A percentile compares a stretch with the other conserved stretches of the same genome.
phyloP scores from a whole-genome alignment of 257 asterid species.

The Solanum arcanum region DNA sequence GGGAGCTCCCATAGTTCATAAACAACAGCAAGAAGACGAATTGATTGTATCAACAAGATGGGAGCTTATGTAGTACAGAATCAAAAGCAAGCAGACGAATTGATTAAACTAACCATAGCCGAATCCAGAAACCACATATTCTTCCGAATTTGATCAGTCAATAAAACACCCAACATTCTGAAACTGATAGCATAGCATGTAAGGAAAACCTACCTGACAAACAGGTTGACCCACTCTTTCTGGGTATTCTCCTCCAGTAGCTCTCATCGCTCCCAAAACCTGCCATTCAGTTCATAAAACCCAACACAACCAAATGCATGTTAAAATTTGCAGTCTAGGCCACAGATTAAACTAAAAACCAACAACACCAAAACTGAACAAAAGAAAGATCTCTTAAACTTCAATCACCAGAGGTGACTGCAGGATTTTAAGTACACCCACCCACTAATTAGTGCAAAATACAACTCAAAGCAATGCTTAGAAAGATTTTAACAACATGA shows the following conservation, averaged over 20 bases:
- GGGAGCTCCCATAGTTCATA: neutral
- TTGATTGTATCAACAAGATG: neutral
- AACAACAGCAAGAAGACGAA: conserved; percentile 11
- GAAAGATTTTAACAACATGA: neutral
- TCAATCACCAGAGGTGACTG: neutral
- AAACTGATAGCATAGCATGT: neutral
- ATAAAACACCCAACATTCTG: neutral
- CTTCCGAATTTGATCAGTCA: neutral
- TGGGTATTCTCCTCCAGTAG: conserved; percentile 60
- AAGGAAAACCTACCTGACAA: conserved; percentile 50
- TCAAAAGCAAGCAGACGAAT: neutral
- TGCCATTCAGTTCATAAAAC: conserved; percentile 11
- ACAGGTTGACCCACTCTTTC: conserved; percentile 72
- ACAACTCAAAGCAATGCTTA: neutral
- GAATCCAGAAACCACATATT: neutral
- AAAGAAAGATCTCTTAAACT: neutral
- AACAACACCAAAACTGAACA: neutral
- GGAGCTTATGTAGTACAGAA: neutral
- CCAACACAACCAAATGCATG: conserved; percentile 13
- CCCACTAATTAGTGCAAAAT: neutral
- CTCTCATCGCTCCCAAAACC: conserved; percentile 65
- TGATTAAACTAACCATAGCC: neutral
- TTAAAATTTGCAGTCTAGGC: neutral
- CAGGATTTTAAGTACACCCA: neutral
- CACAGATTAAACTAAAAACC: neutral